Evolutionary conservation across 306 rosid species (phyloP).

Genomic region (Prunus mongolica): DNA sequence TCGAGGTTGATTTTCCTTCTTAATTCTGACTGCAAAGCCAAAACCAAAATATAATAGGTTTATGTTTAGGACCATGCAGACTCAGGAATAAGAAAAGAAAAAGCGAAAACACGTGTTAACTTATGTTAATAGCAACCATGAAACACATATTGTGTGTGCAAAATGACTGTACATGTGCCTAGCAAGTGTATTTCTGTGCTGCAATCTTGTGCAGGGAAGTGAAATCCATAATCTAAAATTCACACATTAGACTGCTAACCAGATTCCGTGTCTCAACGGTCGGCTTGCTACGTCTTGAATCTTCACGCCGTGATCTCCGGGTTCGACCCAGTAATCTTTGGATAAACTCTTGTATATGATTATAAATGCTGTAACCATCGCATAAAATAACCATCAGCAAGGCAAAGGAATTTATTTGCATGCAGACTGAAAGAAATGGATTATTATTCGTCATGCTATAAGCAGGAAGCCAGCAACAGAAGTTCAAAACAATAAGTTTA

Average conservation of each 20-base stretch:
- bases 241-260: slow-evolving; percentile 34
- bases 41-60: slow-evolving; percentile 2
- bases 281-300: background rate
- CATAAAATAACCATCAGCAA: slow-evolving; percentile 1
- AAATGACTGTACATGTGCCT: background rate
- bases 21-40: slow-evolving; percentile 39
- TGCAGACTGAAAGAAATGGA: background rate
- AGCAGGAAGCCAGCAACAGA: background rate
- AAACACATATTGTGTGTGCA: background rate
- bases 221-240: background rate
- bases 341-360: slow-evolving; percentile 60
- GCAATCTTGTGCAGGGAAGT: background rate
- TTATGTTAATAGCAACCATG: background rate
- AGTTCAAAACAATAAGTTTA: background rate
- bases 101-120: too few species aligned
- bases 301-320: slow-evolving; percentile 35
- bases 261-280: background rate
- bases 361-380: slow-evolving; percentile 77
- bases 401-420: background rate
- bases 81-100: background rate
- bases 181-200: background rate
- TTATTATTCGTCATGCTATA: background rate
- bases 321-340: slow-evolving; percentile 40
- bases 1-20: slow-evolving; percentile 33
- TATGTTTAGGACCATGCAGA: background rate